phyloP scores from a whole-genome alignment of 2,329 filamentous ascomycete genomes.

The Neurospora crassa region DNA sequence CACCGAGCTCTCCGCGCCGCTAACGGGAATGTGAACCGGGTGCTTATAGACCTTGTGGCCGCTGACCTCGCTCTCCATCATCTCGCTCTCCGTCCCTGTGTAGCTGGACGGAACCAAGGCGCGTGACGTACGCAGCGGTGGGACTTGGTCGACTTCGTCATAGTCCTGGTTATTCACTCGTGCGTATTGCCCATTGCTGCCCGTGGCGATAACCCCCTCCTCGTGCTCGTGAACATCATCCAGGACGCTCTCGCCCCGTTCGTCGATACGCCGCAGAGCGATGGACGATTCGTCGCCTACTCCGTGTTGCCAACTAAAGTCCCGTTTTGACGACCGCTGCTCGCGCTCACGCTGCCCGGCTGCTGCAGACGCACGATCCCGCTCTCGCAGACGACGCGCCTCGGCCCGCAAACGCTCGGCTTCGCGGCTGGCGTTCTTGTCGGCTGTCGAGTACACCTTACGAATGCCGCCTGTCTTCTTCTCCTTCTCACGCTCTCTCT shows the following conservation, averaged over 20 bases:
- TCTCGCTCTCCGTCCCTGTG: constrained; percentile 28
- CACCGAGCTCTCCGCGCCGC: constrained; percentile 25
- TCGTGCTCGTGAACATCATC: constrained; percentile 4
- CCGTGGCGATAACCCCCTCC: constrained; percentile 5
- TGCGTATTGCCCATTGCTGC: constrained; percentile 3
- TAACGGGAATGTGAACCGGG: constrained; percentile 38
- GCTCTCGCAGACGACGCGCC: constrained; percentile 44
- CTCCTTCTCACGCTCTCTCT: constrained; percentile 8
- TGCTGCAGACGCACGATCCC: constrained; percentile 30
- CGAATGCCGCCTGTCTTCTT: constrained; percentile 37
- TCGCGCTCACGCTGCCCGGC: constrained; percentile 23
- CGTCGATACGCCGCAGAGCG: constrained; percentile 22
- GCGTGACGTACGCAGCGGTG: constrained; percentile 18
- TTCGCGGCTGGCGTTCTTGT: constrained; percentile 43
- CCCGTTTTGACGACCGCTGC: constrained; percentile 22
- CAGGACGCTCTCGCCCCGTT: constrained; percentile 21
- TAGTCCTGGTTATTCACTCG: not conserved
- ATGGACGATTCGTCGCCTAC: constrained; percentile 21
- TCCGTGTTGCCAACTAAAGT: constrained; percentile 45
- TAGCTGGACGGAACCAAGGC: constrained; percentile 24
- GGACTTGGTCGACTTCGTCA: constrained; percentile 4
- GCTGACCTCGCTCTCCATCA: constrained; percentile 32
- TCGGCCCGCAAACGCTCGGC: constrained; percentile 46
- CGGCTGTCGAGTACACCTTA: constrained; percentile 52
- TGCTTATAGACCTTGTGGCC: constrained; percentile 51